These are phyloP conservation scores for Salix caprea DNA, from an alignment of 345 rosid genomes.

Conservation along the genomic window DNA sequence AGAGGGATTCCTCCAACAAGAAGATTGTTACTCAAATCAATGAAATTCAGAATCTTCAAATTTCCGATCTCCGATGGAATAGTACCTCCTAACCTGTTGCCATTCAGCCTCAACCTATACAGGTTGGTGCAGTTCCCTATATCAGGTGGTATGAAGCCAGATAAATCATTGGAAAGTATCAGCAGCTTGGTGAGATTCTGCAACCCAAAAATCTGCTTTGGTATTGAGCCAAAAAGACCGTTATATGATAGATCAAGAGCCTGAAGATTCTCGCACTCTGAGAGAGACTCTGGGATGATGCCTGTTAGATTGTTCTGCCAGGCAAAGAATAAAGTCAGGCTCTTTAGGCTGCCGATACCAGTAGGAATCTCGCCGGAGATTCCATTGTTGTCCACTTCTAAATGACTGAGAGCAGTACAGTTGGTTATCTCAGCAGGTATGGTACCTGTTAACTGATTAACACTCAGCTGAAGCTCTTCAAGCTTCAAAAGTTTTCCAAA, in stretches of 20 bases:
- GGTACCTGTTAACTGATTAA: constrained; percentile 73
- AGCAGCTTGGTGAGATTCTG: constrained; percentile 79
- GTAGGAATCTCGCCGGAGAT: constrained; percentile 76
- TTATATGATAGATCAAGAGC: constrained; percentile 92
- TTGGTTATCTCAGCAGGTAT: constrained; percentile 68
- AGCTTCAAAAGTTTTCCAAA: constrained; percentile 73
- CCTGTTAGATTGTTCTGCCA: constrained; percentile 90
- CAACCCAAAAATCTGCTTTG: constrained; percentile 53
- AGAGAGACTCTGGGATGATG: constrained; percentile 56
- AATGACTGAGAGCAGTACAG: constrained; percentile 59
- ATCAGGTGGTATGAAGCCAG: constrained; percentile 74
- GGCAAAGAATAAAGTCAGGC: constrained; percentile 78
- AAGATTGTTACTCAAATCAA: constrained; percentile 66
- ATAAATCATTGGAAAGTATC: constrained; percentile 66
- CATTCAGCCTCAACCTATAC: constrained; percentile 58
- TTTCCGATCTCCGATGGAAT: constrained; percentile 76
- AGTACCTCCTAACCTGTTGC: constrained; percentile 65
- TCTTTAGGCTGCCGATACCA: constrained; percentile 50
- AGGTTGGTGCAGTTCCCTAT: constrained; percentile 76
- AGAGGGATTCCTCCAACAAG: constrained; percentile 65
- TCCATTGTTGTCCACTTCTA: constrained; percentile 73
- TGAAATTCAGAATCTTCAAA: constrained; percentile 58
- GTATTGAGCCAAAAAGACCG: constrained; percentile 65
- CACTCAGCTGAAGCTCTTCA: constrained; percentile 82
- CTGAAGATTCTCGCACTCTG: constrained; percentile 70